Evolutionary conservation across 2,329 filamentous ascomycete species (phyloP).

Genomic region (Rutstroemia sp.): DNA sequence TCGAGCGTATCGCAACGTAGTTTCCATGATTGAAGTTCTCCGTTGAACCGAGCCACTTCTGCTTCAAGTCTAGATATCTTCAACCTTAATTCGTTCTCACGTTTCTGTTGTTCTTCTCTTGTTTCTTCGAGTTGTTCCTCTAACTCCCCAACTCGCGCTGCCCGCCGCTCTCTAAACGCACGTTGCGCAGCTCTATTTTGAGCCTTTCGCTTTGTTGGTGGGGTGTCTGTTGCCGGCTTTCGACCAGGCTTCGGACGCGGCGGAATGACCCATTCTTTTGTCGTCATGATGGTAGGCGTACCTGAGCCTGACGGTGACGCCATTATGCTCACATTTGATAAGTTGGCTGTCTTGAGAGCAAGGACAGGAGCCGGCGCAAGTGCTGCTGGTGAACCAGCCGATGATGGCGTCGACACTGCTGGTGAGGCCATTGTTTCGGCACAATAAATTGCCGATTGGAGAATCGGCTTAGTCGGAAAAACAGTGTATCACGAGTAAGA

Average conservation of each 20-base stretch:
- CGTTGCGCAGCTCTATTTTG: slow-evolving; percentile 91
- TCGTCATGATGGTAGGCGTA: slow-evolving; percentile 53
- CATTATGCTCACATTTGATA: slow-evolving; percentile 17
- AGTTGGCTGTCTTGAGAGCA: slow-evolving; percentile 28
- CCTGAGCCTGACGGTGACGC: slow-evolving; percentile 29
- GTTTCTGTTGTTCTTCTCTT: slow-evolving; percentile 48
- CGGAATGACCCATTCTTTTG: slow-evolving; percentile 79
- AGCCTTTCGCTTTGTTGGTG: slow-evolving; percentile 85
- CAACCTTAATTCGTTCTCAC: slow-evolving; percentile 47
- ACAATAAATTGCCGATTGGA: slow-evolving; percentile 9
- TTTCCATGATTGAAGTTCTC: slow-evolving; percentile 30
- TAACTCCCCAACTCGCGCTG: slow-evolving; percentile 72
- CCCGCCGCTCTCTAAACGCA: slow-evolving; percentile 80
- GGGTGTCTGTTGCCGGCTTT: slow-evolving; percentile 89
- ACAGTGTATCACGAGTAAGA: too few species aligned
- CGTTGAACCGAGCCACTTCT: slow-evolving; percentile 56
- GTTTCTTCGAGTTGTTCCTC: slow-evolving; percentile 60
- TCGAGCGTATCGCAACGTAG: slow-evolving; percentile 29
- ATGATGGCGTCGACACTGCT: slow-evolving; percentile 32
- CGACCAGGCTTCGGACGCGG: slow-evolving; percentile 82
- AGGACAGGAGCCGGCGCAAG: slow-evolving; percentile 29
- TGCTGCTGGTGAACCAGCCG: slow-evolving; percentile 31
- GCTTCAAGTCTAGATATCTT: slow-evolving; percentile 52
- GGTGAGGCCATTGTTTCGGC: slow-evolving; percentile 31
- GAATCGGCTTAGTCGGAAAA: slow-evolving; percentile 4